These are phyloP conservation scores for Candida ovalis DNA, from an alignment of 805 yeast species.

Conservation along the genomic window DNA sequence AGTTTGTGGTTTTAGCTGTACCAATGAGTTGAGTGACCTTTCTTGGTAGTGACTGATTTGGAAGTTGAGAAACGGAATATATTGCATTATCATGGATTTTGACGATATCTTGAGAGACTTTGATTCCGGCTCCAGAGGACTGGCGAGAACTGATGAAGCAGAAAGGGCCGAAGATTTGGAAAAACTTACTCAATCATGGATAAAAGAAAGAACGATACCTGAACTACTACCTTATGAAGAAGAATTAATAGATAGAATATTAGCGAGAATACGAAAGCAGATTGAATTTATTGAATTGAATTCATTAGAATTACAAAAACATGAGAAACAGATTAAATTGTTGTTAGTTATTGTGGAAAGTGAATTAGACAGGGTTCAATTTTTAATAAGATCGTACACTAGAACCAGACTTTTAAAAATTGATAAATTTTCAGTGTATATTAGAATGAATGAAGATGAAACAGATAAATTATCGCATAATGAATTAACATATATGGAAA, in stretches of 20 bases:
- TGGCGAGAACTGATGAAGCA: conserved; percentile 20
- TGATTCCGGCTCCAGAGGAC: conserved; percentile 36
- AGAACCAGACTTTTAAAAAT: conserved; percentile 74
- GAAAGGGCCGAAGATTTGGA: conserved; percentile 36
- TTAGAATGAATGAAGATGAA: conserved; percentile 42
- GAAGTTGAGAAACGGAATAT: too few relatives aligned
- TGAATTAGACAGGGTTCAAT: conserved; percentile 84
- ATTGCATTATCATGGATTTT: conserved; percentile 52
- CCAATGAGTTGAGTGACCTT: too few relatives aligned
- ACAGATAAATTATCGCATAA: conserved; percentile 46
- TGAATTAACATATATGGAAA: conserved; percentile 64
- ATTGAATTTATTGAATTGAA: conserved; percentile 74
- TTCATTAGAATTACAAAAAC: conserved; percentile 69
- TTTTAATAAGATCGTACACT: conserved; percentile 73
- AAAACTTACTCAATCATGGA: conserved; percentile 62
- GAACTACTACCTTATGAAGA: conserved; percentile 77
- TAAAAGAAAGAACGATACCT: conserved; percentile 81
- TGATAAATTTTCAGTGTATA: conserved; percentile 62
- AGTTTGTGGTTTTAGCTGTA: too few relatives aligned
- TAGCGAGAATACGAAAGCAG: conserved; percentile 60
- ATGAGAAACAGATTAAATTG: conserved; percentile 65
- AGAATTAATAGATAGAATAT: conserved; percentile 51
- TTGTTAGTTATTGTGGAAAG: conserved; percentile 84
- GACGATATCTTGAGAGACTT: conserved; percentile 70
- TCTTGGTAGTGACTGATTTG: too few relatives aligned